Percentiles rank a stretch among this genome's conserved stretches.
phyloP scores from a whole-genome alignment of 257 asterid genomes.

The Penstemon davidsonii region DNA sequence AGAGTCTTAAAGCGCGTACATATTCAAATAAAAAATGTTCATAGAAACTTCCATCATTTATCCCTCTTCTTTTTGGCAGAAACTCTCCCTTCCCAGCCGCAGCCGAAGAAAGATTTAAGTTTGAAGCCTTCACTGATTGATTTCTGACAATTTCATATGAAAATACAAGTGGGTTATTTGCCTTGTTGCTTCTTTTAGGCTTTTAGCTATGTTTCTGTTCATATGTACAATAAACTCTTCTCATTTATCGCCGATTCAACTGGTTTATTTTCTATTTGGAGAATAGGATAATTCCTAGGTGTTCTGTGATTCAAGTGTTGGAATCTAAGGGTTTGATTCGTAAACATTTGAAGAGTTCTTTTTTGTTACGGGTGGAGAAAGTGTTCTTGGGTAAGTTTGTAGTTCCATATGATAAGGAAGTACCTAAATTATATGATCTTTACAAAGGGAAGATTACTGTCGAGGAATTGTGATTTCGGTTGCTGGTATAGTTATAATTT shows the following conservation, averaged over 20 bases:
- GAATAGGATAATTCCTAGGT: constrained; percentile 31
- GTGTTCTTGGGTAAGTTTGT: constrained; percentile 27
- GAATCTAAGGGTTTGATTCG: constrained; percentile 12
- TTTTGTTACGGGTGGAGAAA: background rate
- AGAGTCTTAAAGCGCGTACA: no score
- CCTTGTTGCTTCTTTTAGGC: no score
- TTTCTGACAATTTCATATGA: background rate
- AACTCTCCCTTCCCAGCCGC: background rate
- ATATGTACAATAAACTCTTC: no score
- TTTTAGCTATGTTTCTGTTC: no score
- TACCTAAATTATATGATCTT: constrained; percentile 26
- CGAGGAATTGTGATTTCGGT: constrained; percentile 7
- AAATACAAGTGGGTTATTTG: no score
- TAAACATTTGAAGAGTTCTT: background rate
- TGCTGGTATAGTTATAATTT: no score
- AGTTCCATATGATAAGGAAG: constrained; percentile 18
- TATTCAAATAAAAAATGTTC: no score
- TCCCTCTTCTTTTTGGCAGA: no score
- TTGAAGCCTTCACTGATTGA: background rate
- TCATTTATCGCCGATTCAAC: no score
- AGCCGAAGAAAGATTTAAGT: background rate
- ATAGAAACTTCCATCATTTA: no score
- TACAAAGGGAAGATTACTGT: constrained; percentile 28
- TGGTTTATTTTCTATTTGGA: constrained; percentile 18
- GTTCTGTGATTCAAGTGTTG: constrained; percentile 14